These are phyloP conservation scores for Lophiotrema nucula DNA, from an alignment of 495 filamentous ascomycete genomes.

Conservation along the genomic window DNA sequence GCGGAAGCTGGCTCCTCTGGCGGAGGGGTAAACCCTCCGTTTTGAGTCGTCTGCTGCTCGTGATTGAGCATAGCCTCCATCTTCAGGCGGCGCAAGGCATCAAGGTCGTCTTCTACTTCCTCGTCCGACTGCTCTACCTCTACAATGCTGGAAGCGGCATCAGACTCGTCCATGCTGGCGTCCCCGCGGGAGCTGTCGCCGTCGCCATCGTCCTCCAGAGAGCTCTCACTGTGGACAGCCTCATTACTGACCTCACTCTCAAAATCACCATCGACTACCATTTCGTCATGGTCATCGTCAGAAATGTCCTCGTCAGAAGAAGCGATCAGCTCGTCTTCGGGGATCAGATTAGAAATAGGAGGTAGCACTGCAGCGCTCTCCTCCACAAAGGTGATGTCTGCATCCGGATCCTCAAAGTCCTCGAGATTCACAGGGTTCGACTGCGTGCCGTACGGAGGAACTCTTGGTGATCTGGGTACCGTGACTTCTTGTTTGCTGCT, in stretches of 20 bases:
- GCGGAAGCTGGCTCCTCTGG: background rate
- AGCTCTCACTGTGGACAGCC: background rate
- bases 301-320: background rate
- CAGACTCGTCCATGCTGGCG: conserved; percentile 7
- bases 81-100: background rate
- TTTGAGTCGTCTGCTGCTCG: background rate
- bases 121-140: background rate
- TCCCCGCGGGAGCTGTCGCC: conserved; percentile 1
- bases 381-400: conserved; percentile 8
- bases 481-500: no score
- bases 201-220: background rate
- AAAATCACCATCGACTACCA: background rate
- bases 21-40: background rate
- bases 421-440: conserved; percentile 24
- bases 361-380: background rate
- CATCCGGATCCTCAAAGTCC: conserved; percentile 19
- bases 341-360: background rate
- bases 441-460: conserved; percentile 21
- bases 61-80: background rate
- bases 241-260: background rate
- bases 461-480: background rate
- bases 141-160: background rate
- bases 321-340: background rate
- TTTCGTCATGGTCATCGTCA: background rate
- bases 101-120: background rate